phyloP scores from a whole-genome alignment of 441 rosid genomes.

The Omphalea diandra region DNA sequence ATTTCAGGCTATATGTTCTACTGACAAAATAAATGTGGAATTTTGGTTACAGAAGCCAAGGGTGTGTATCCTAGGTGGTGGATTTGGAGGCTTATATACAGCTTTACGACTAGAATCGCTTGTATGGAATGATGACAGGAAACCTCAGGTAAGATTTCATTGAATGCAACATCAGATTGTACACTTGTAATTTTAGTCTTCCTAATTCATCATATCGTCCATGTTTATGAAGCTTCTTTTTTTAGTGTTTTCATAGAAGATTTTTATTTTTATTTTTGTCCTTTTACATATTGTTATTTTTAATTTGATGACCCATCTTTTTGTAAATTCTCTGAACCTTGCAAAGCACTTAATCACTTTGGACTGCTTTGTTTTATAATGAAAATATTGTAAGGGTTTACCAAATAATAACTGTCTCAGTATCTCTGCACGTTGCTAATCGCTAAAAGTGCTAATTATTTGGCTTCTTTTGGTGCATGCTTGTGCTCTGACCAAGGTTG shows the following conservation, averaged over 20 bases:
- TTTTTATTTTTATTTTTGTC: no score
- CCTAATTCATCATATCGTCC: neutral
- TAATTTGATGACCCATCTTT: no score
- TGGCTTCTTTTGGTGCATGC: neutral
- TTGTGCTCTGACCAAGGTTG: no score
- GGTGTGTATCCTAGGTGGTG: slow-evolving; percentile 90
- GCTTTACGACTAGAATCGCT: slow-evolving; percentile 92
- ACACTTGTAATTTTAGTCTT: neutral
- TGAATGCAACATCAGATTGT: no score
- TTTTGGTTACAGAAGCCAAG: slow-evolving; percentile 60
- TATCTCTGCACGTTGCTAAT: neutral
- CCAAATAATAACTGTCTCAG: neutral
- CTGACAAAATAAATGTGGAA: slow-evolving; percentile 10
- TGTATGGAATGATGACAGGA: slow-evolving; percentile 75
- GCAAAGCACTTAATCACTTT: no score
- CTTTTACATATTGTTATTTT: neutral
- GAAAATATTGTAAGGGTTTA: neutral
- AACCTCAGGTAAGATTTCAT: slow-evolving; percentile 63
- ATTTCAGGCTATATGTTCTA: no score
- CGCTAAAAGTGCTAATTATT: neutral
- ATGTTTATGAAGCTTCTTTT: neutral
- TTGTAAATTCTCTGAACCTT: neutral
- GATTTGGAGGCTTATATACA: slow-evolving; percentile 92
- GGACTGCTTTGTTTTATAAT: neutral
- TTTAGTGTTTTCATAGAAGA: neutral